These are phyloP conservation scores for Phytophthora europaea DNA, from an alignment of 352 stramenopile species.

Conservation along the genomic window DNA sequence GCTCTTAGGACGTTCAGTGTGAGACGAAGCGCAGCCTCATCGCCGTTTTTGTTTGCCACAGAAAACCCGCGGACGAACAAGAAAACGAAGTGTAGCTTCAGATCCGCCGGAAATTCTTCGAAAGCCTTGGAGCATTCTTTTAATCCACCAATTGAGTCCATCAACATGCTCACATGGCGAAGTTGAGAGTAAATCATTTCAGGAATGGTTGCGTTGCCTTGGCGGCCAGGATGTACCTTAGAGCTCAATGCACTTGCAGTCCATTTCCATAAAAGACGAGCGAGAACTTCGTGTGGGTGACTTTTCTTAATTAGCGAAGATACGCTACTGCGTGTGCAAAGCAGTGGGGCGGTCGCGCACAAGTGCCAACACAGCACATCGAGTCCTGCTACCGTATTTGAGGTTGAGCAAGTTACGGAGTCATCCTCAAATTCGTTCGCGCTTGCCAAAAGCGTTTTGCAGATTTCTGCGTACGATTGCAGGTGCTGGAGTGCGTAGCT, in stretches of 20 bases:
- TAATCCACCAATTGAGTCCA: conserved; percentile 35
- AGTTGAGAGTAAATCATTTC: conserved; percentile 47
- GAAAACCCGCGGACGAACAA: conserved; percentile 29
- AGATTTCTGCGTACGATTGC: conserved; percentile 35
- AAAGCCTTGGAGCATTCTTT: conserved; percentile 32
- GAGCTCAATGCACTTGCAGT: background rate
- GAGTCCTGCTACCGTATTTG: conserved; percentile 11
- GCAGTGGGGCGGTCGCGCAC: conserved; percentile 49
- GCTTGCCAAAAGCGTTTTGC: conserved; percentile 19
- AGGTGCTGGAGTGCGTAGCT: conserved; percentile 35
- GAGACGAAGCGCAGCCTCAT: conserved; percentile 24
- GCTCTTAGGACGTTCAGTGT: conserved; percentile 31
- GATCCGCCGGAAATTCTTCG: conserved; percentile 18
- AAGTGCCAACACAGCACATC: conserved; percentile 76
- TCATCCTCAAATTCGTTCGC: background rate
- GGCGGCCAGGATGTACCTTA: background rate
- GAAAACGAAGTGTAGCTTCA: conserved; percentile 29
- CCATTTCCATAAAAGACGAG: conserved; percentile 19
- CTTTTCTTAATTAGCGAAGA: conserved; percentile 39
- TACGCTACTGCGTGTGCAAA: conserved; percentile 58
- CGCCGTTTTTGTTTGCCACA: conserved; percentile 16
- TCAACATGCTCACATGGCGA: conserved; percentile 49
- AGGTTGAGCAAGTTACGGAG: background rate
- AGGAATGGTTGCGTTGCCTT: background rate
- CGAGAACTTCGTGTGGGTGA: conserved; percentile 16